Base-by-base conservation (phyloP, 148 eudicot species). In the Linanthus parryae region DNA sequence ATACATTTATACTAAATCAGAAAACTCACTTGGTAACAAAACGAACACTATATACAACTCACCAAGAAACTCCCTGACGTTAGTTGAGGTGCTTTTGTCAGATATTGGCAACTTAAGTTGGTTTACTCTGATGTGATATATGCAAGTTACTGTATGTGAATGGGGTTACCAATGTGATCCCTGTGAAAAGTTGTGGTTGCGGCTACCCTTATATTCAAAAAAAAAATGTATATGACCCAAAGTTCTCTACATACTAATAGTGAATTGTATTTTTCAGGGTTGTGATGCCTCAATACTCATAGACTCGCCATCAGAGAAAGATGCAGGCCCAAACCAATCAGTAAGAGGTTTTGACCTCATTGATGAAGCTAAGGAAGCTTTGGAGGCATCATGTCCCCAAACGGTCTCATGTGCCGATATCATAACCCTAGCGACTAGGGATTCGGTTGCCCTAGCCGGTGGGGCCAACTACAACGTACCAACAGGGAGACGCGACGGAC, bases 281-380 rank as follows among this genome's bases (percentile, higher is more conserved):
- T 69, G 74, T 26, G 74, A 69, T 41, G 74, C 74, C n/a, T 69
- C 74, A 11, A 54, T 69, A 12, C 65, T 69, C 12, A 58, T 69
- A 29, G 74, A 69, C 58, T 45, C 64, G 2, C 44, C 74, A 0
- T 37, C 69, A 1, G 74, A 69, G 15, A 69, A 69, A 41, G 60
- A 51, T 17, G 52, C 74, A 4, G 54, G 44, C 11, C 60, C 68
- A 12, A 69, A 69, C 54, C 51, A 9, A 15, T 43, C 64, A 23
- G 64, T 69, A 5, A 29, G 69, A 26, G 74, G 69, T 11, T 69
- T 18, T 28, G 69, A 63, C 17, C 34, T 69, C 17, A 63, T 69
- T 19, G 74, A 69, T 30, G 60, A 49, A 46, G 45, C 45, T 35
- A 69, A 69, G 54, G 38, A 24, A n/a, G 46, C 13, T 21, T 36